Percentiles rank a stretch among this genome's conserved stretches.
Conservation (phyloP, 2,329 filamentous ascomycete species). For the Podosphaera xanthii region DNA sequence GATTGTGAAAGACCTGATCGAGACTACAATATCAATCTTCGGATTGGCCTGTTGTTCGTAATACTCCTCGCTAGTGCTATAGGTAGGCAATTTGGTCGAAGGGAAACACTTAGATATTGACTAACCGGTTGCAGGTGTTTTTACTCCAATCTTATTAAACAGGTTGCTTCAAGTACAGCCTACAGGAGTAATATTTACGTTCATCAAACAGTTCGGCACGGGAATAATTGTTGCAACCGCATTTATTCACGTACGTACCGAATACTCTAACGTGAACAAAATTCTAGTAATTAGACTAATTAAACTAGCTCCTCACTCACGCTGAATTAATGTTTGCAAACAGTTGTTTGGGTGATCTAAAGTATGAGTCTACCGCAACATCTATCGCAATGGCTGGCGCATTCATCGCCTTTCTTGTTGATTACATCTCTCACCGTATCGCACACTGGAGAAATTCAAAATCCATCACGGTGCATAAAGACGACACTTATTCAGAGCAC, state of each 20-base stretch:
- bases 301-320: constrained; percentile 44
- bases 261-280: constrained; percentile 11
- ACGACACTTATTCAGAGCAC: constrained; percentile 1
- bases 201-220: constrained; percentile 53
- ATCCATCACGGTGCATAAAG: background rate
- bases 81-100: constrained; percentile 19
- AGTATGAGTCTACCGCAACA: constrained; percentile 46
- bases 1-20: constrained; percentile 30
- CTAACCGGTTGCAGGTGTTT: constrained; percentile 25
- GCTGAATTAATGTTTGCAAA: constrained; percentile 42
- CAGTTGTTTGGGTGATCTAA: constrained; percentile 36
- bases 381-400: constrained; percentile 53
- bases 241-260: constrained; percentile 32
- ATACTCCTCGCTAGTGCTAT: constrained; percentile 45
- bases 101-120: background rate
- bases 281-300: background rate
- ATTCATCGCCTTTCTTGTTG: constrained; percentile 48
- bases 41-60: constrained; percentile 50
- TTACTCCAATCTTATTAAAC: constrained; percentile 34
- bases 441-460: constrained; percentile 23
- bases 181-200: constrained; percentile 32
- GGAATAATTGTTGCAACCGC: constrained; percentile 51
- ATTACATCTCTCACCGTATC: constrained; percentile 40
- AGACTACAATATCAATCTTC: constrained; percentile 43
- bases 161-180: constrained; percentile 2